phyloP scores from a whole-genome alignment of 768 basidiomycete genomes.

The Lactarius indigo region DNA sequence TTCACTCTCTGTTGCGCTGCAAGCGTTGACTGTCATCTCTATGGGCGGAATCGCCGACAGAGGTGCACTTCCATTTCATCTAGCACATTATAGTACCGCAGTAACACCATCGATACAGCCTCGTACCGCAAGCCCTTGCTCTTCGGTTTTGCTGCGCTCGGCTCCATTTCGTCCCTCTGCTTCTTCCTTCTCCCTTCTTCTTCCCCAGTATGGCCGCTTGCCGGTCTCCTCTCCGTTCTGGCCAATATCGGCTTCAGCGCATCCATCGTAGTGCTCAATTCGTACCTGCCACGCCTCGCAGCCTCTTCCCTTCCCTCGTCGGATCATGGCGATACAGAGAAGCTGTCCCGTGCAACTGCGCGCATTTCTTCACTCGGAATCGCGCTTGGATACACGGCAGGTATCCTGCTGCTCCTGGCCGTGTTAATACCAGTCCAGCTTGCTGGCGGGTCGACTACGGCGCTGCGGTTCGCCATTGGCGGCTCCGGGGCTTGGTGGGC shows the following conservation, averaged over 20 bases:
- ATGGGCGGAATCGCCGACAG: slow-evolving; percentile 91
- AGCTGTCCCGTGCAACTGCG: slow-evolving; percentile 70
- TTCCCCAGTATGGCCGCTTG: slow-evolving; percentile 65
- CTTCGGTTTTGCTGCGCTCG: slow-evolving; percentile 66
- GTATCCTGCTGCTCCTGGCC: slow-evolving; percentile 71
- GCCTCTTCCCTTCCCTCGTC: slow-evolving; percentile 29
- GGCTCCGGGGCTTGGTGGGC: slow-evolving; percentile 89
- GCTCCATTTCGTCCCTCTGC: slow-evolving; percentile 60
- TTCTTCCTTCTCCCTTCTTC: slow-evolving; percentile 75
- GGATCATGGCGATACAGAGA: slow-evolving; percentile 42
- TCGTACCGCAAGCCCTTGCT: slow-evolving; percentile 76
- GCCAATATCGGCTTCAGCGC: slow-evolving; percentile 88
- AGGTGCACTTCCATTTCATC: slow-evolving; percentile 46
- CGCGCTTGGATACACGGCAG: slow-evolving; percentile 81
- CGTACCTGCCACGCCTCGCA: slow-evolving; percentile 78
- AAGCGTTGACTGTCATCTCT: slow-evolving; percentile 93
- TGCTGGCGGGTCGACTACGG: slow-evolving; percentile 71
- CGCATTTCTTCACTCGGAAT: slow-evolving; percentile 84
- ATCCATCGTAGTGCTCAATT: slow-evolving; percentile 84
- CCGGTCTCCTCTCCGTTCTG: slow-evolving; percentile 63
- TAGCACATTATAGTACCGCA: background rate
- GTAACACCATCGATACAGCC: slow-evolving; percentile 38
- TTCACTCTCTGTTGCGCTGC: slow-evolving; percentile 82
- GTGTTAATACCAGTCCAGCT: slow-evolving; percentile 74
- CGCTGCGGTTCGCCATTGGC: slow-evolving; percentile 79